A percentile compares a stretch with the other conserved stretches of the same genome.
Evolutionary conservation across 371 early-diverging fungal species (phyloP).

Genomic region (Mortierella sp.): DNA sequence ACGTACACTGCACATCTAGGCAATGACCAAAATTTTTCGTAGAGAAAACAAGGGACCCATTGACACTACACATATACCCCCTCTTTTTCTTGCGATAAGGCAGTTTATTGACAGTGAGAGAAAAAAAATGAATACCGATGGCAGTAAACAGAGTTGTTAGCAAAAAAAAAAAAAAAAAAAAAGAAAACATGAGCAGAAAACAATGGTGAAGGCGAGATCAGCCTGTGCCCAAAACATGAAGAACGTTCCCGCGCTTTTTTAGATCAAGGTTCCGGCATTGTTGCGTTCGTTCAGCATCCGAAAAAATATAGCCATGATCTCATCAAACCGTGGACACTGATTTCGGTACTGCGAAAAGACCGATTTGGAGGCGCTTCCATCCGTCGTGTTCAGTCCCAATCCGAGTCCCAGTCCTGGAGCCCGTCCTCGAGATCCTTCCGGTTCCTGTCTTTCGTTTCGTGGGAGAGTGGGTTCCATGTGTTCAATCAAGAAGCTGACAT

Average conservation of each 20-base stretch:
- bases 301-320: constrained; percentile 36
- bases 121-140: too few species aligned
- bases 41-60: too few species aligned
- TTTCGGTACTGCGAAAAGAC: constrained; percentile 27
- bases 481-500: constrained; percentile 34
- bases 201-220: too few species aligned
- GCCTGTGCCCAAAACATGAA: too few species aligned
- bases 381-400: not conserved
- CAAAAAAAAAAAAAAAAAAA: too few species aligned
- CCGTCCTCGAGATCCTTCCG: not conserved
- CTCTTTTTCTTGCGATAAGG: not conserved
- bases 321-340: constrained; percentile 29
- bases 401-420: not conserved
- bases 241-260: not conserved
- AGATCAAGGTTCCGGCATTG: constrained; percentile 9
- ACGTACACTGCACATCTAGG: constrained; percentile 39
- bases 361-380: constrained; percentile 1
- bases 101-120: too few species aligned
- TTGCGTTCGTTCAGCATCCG: constrained; percentile 31
- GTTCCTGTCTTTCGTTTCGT: not conserved
- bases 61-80: too few species aligned
- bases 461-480: constrained; percentile 10
- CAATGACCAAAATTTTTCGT: constrained; percentile 13
- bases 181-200: too few species aligned
- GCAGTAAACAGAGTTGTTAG: too few species aligned